phyloP scores from a whole-genome alignment of 331 rosid species.

The Pyracantha coccinea region DNA sequence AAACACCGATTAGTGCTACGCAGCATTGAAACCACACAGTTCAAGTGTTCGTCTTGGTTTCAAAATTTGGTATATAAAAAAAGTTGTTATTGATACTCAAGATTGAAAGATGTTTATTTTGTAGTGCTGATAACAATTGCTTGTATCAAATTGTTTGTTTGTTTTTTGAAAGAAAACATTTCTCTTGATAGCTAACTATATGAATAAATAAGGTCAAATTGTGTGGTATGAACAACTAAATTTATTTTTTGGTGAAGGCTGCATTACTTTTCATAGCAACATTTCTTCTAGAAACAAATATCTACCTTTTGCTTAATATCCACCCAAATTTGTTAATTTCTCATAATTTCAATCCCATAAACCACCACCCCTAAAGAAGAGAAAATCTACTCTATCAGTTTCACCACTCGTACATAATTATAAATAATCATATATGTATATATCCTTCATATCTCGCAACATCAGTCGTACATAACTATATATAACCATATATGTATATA shows the following conservation, averaged over 20 bases:
- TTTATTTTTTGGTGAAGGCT: not conserved
- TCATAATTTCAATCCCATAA: not conserved
- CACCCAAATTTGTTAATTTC: not conserved
- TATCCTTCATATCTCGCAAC: too few species aligned
- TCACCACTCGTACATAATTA: too few species aligned
- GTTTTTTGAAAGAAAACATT: not conserved
- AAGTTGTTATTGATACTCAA: too few species aligned
- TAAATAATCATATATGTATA: too few species aligned
- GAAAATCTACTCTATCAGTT: too few species aligned
- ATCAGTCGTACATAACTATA: too few species aligned
- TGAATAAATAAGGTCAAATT: not conserved
- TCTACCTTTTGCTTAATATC: not conserved
- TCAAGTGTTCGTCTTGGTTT: not conserved
- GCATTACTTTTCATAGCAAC: not conserved
- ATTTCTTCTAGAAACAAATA: not conserved
- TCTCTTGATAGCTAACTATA: not conserved
- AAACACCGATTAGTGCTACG: too few species aligned
- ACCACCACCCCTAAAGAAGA: not conserved
- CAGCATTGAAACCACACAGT: accelerated
- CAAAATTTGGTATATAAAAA: too few species aligned
- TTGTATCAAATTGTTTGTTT: not conserved
- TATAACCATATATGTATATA: too few species aligned
- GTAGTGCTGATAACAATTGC: not conserved
- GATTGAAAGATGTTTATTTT: too few species aligned
- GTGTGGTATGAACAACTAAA: not conserved